A percentile compares a stretch with the other conserved stretches of the same genome.
Evolutionary conservation across 1,284 basidiomycete genomes (phyloP).

Genomic region (Exobasidium cylindrosporum): DNA sequence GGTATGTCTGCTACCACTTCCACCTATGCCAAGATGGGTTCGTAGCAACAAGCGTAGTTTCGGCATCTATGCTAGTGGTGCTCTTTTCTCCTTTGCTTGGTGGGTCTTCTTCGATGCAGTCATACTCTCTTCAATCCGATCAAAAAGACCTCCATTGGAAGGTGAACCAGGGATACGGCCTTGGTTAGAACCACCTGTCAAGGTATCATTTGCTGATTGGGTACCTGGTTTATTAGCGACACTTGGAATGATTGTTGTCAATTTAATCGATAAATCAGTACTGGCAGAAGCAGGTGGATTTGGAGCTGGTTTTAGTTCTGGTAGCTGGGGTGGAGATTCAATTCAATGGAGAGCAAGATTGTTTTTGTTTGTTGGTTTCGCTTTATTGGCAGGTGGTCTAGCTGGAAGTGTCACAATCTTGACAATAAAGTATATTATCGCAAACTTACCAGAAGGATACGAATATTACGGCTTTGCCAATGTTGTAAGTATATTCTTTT

Average conservation of each 20-base stretch:
- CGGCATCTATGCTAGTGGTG: constrained; percentile 87
- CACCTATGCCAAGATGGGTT: constrained; percentile 53
- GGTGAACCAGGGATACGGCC: constrained; percentile 57
- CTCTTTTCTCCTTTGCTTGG: constrained; percentile 84
- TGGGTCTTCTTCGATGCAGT: constrained; percentile 96
- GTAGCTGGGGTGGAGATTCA: constrained; percentile 61
- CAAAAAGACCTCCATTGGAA: constrained; percentile 54
- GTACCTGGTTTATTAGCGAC: constrained; percentile 90
- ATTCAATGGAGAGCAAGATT: constrained; percentile 84
- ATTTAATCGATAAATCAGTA: constrained; percentile 90
- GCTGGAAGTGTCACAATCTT: constrained; percentile 87
- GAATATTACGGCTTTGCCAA: constrained; percentile 90
- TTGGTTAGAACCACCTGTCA: constrained; percentile 72
- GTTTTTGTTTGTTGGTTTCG: constrained; percentile 91
- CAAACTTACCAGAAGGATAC: constrained; percentile 70
- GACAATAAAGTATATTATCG: constrained; percentile 85
- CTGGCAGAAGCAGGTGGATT: constrained; percentile 65
- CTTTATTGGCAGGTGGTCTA: constrained; percentile 90
- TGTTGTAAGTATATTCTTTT: constrained; percentile 58
- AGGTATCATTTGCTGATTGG: constrained; percentile 91
- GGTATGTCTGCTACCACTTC: constrained; percentile 65
- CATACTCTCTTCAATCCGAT: constrained; percentile 65
- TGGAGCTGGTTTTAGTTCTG: constrained; percentile 30
- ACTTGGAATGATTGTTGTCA: constrained; percentile 86
- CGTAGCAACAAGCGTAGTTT: constrained; percentile 68